Evolutionary conservation across 129 eudicot species (phyloP), one percentile per base, ranked within the genome.

Genomic region (Heracleum sosnowskyi): DNA sequence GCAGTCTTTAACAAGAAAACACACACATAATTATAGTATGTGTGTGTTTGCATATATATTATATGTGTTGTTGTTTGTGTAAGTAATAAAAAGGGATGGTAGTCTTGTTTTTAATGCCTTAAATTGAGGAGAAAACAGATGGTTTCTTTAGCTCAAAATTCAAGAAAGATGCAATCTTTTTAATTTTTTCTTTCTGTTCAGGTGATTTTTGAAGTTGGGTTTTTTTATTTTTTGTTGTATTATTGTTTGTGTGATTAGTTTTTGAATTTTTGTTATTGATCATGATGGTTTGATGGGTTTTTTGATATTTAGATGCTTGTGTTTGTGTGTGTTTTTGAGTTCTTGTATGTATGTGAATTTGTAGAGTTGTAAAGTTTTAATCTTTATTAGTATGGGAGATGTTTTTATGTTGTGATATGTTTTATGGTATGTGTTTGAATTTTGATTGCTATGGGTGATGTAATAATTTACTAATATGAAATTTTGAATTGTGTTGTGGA

Each of bases 61-160:
- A 20, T 39, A 17, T 74, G 2, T 33, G 31, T 75, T 17, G 53
- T 45, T 46, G 16, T 26, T 8, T 75, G 22, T 53, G 69, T 4
- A 76, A 33, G 60, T 51, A 18, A 33, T 13, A 40, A 41, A 62
- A 74, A 44, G 47, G 62, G 60, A 53, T 44, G 45, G 77, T 42
- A 33, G 8, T 74, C 62, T 74, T 74, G 77, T 76, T 75, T 75
- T 46, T 75, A 62, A 51, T 40, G 66, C 29, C 79, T 76, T 76
- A 53, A 76, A 51, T 76, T 76, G 72, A 39, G 72, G 72, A 31
- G 72, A 66, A 31, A 66, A 66, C 39, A 74, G 53, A 69, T 36
- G 2, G 74, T 69, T 69, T 39, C 76, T 73, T 73, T 4, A 31
- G 78, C 47, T 13, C 10, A 29, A 53, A 76, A 76, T 5, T 34